Base-by-base conservation (phyloP, 2,329 filamentous ascomycete species). In the Ilyonectria mors-panacis region DNA sequence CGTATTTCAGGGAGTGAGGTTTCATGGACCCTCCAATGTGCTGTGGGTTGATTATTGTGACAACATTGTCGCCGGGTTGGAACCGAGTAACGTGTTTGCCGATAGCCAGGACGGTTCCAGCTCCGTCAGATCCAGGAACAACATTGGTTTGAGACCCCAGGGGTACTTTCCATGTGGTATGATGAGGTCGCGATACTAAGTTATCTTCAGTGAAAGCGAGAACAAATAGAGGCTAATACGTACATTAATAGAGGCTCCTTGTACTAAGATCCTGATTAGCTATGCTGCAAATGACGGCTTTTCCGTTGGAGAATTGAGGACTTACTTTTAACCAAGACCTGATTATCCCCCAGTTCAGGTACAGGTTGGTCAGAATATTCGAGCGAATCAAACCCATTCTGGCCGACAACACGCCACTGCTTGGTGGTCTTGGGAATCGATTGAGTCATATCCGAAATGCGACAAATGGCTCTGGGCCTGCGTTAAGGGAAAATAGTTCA, bases 71-170 rank as follows among this genome's bases (percentile, higher is more conserved):
- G 8, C 59, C 59, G 0, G 59, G 47, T 28, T 45, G 35, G 13
- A 63, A 66, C 4, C 50, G 53, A 3, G 60, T 66, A 30, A 66
- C 64, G n/a, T 58, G 39, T n/a, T 48, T 33, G 8, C 64, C 64
- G 10, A 66, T 30, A 2, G 45, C 54, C 6, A 59, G 4, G 8
- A 67, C 59, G 10, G 30, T 47, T 35, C 65, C 65, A 8, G 59
- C 65, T 26, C 65, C 65, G 15, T 67, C 59, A 9, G 59, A 67
- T 7, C 59, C 59, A 26, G 59, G 55, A 3, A 67, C 39, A 10
- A 67, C 33, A 15, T 26, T 4, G 19, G 15, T 37, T 28, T 51
- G n/a, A 30, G 42, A n/a, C 28, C 23, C 37, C 37, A 59, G 28
- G 55, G 42, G 17, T 48, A 59, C 4, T 33, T 35, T 17, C 55